Evolutionary conservation across 139 green algal genomes (phyloP).

Genomic region (Marvania coccoides): DNA sequence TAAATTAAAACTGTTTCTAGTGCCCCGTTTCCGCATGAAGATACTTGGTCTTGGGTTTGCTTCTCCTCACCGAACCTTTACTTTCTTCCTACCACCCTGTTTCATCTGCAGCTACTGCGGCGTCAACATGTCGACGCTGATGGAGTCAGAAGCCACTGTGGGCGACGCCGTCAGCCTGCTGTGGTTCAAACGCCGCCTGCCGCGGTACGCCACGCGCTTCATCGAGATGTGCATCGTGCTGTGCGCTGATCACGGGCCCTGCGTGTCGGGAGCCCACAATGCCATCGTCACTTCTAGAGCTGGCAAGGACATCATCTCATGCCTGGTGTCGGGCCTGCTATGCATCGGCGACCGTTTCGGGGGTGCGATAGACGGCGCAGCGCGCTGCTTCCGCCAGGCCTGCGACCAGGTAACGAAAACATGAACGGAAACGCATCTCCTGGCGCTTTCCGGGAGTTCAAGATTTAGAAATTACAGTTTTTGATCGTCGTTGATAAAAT

Average conservation of each 20-base stretch:
- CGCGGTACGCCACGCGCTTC: conserved; percentile 86
- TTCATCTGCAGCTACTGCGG: too few species aligned
- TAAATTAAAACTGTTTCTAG: too few species aligned
- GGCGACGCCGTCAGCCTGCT: conserved; percentile 74
- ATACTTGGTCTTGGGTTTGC: too few species aligned
- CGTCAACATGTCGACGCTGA: conserved; percentile 60
- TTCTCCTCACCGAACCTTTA: too few species aligned
- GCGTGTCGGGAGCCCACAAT: conserved; percentile 89
- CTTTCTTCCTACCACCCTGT: too few species aligned
- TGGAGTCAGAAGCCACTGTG: conserved; percentile 70
- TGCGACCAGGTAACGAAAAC: conserved; percentile 17
- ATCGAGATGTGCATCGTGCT: conserved; percentile 93
- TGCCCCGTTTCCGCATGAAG: too few species aligned
- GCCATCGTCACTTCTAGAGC: conserved; percentile 81
- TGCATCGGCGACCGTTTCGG: conserved; percentile 86
- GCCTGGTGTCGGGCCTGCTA: conserved; percentile 74
- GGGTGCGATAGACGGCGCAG: conserved; percentile 85
- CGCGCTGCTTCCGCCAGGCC: conserved; percentile 63
- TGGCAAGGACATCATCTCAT: conserved; percentile 84
- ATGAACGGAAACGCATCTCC: too few species aligned
- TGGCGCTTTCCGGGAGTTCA: not conserved
- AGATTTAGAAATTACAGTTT: not conserved
- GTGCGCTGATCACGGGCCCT: conserved; percentile 91
- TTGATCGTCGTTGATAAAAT: not conserved
- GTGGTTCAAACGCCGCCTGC: conserved; percentile 81